Conservation (phyloP, 2,329 filamentous ascomycete genomes). For the Botrytis byssoidea region DNA sequence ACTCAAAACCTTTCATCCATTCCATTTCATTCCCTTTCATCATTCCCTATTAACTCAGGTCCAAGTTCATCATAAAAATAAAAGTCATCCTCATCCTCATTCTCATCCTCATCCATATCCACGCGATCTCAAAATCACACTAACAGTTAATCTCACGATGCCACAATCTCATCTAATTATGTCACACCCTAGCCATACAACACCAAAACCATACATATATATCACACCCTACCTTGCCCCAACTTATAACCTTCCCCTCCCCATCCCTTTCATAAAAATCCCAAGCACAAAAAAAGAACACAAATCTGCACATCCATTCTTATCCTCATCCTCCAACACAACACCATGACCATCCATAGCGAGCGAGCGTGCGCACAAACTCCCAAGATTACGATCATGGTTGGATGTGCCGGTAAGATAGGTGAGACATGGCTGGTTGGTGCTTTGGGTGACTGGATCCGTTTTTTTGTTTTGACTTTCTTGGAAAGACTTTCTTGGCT, state of each 20-base stretch:
- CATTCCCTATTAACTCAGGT: neutral
- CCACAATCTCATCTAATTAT: neutral
- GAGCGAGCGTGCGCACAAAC: neutral
- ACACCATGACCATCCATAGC: neutral
- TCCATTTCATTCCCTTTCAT: neutral
- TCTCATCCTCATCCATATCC: neutral
- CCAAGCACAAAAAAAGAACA: neutral
- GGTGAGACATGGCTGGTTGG: conserved; percentile 4
- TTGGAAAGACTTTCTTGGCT: neutral
- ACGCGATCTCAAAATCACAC: neutral
- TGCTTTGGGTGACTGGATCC: neutral
- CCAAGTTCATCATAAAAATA: neutral
- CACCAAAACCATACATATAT: neutral
- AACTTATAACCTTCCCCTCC: neutral
- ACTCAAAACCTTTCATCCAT: neutral
- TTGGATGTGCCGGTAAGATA: conserved; percentile 3
- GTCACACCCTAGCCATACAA: neutral
- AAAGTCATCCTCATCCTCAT: no score
- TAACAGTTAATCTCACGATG: neutral
- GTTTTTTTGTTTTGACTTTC: neutral
- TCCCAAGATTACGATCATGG: conserved; percentile 4
- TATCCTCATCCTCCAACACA: neutral
- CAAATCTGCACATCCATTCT: neutral
- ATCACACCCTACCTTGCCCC: neutral
- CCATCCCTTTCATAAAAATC: neutral